These are phyloP conservation scores for Colletotrichum sp. DNA, from an alignment of 2,329 filamentous ascomycete genomes.

Conservation along the genomic window DNA sequence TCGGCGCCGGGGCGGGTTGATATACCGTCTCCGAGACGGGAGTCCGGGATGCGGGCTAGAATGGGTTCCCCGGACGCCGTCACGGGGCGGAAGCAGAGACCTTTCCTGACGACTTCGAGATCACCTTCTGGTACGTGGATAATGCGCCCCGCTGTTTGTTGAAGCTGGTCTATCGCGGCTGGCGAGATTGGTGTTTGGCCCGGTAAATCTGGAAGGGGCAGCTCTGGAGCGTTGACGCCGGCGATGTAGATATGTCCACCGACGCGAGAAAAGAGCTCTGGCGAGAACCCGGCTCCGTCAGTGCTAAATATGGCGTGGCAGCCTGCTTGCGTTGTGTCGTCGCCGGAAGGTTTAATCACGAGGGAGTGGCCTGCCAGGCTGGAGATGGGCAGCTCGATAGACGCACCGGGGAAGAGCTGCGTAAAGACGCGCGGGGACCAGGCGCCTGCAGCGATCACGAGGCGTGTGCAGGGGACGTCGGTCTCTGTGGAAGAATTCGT, in stretches of 20 bases:
- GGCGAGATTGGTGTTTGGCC: slow-evolving; percentile 50
- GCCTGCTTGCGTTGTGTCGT: slow-evolving; percentile 43
- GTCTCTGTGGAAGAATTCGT: slow-evolving; percentile 46
- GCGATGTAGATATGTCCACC: slow-evolving; percentile 76
- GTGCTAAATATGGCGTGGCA: slow-evolving; percentile 75
- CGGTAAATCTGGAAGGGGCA: slow-evolving; percentile 64
- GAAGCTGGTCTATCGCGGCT: slow-evolving; percentile 52
- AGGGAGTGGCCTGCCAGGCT: slow-evolving; percentile 76
- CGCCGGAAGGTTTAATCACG: slow-evolving; percentile 63
- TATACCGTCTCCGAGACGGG: slow-evolving; percentile 54
- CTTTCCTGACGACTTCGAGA: slow-evolving; percentile 66
- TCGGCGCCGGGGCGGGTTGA: slow-evolving; percentile 43
- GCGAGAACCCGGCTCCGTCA: slow-evolving; percentile 62
- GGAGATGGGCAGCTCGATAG: slow-evolving; percentile 58
- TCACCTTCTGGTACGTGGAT: slow-evolving; percentile 53
- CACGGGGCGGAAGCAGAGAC: slow-evolving; percentile 76
- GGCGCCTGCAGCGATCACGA: slow-evolving; percentile 72
- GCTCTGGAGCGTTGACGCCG: slow-evolving; percentile 67
- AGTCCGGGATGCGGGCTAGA: slow-evolving; percentile 61
- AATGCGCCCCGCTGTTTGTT: slow-evolving; percentile 51
- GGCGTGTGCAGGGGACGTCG: slow-evolving; percentile 64
- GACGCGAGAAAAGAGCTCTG: slow-evolving; percentile 72
- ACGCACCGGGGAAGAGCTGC: slow-evolving; percentile 65
- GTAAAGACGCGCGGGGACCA: slow-evolving; percentile 74
- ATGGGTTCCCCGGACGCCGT: slow-evolving; percentile 69